These are phyloP conservation scores for Tolypocladium pustulatum DNA, from an alignment of 2,329 filamentous ascomycete genomes.

Conservation along the genomic window DNA sequence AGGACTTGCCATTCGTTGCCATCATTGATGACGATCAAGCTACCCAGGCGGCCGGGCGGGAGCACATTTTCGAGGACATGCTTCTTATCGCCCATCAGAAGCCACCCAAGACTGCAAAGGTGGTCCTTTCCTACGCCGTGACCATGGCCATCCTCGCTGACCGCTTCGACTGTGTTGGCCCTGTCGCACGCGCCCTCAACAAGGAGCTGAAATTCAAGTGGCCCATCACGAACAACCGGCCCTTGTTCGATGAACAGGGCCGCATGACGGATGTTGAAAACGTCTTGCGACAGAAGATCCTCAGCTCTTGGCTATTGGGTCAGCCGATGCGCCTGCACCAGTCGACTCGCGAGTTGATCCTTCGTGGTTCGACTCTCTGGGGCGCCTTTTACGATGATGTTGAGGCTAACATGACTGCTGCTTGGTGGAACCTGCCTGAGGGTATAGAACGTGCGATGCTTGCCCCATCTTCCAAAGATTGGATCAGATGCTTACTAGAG, in stretches of 20 bases:
- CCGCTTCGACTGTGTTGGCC: conserved; percentile 54
- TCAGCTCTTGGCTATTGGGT: conserved; percentile 56
- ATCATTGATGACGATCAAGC: conserved; percentile 62
- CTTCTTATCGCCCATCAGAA: conserved; percentile 53
- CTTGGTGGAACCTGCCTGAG: conserved; percentile 66
- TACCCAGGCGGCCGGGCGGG: conserved; percentile 48
- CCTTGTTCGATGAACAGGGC: conserved; percentile 25
- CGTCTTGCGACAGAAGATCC: conserved; percentile 55
- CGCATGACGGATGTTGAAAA: conserved; percentile 45
- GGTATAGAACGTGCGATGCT: conserved; percentile 50
- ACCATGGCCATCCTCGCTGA: conserved; percentile 63
- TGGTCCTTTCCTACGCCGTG: conserved; percentile 51
- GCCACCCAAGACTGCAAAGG: conserved; percentile 24
- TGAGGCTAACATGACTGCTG: conserved; percentile 22
- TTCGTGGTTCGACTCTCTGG: conserved; percentile 54
- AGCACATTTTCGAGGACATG: conserved; percentile 56
- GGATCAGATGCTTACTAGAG: background rate
- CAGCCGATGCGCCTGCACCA: conserved; percentile 48
- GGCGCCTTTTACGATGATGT: conserved; percentile 25
- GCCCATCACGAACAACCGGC: conserved; percentile 33
- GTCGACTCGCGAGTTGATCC: conserved; percentile 54
- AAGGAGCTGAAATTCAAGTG: conserved; percentile 42
- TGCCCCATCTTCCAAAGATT: background rate
- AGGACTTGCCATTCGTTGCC: conserved; percentile 50
- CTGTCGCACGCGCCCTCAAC: conserved; percentile 44